phyloP scores from a whole-genome alignment of 768 basidiomycete genomes.

The Albatrellus ellisii region DNA sequence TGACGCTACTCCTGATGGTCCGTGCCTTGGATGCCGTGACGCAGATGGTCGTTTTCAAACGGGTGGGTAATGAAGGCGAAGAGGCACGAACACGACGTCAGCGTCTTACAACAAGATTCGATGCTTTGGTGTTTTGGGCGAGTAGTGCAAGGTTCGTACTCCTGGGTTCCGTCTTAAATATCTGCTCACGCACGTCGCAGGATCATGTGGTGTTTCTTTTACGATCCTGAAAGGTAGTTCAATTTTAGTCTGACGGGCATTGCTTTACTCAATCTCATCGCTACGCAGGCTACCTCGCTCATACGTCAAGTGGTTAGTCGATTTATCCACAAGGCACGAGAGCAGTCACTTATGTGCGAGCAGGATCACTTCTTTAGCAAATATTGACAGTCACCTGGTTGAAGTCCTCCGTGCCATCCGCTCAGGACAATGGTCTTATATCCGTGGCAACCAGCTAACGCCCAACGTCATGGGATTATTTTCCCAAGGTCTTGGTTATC shows the following conservation, averaged over 20 bases:
- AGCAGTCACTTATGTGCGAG: neutral
- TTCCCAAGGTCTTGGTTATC: constrained; percentile 43
- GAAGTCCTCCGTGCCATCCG: constrained; percentile 40
- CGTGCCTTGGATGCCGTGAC: constrained; percentile 53
- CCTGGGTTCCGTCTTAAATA: neutral
- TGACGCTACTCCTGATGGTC: constrained; percentile 55
- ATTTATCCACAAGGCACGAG: neutral
- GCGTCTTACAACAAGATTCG: constrained; percentile 34
- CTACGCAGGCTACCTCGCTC: constrained; percentile 38
- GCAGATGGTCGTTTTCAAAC: constrained; percentile 34
- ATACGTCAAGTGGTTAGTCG: constrained; percentile 50
- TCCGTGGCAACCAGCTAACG: constrained; percentile 25
- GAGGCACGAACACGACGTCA: constrained; percentile 21
- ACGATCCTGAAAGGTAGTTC: constrained; percentile 53
- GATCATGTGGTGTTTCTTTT: constrained; percentile 87
- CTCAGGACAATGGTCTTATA: constrained; percentile 47
- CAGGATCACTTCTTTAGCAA: constrained; percentile 58
- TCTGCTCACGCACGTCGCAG: constrained; percentile 23
- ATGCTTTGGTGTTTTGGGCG: constrained; percentile 65
- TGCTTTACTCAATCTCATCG: constrained; percentile 4
- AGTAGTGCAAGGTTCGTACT: constrained; percentile 54
- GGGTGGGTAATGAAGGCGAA: constrained; percentile 16
- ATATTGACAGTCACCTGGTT: constrained; percentile 48
- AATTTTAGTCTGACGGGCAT: neutral
- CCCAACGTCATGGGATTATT: constrained; percentile 30